Conservation (phyloP, 1,284 basidiomycete genomes). For the Sporisorium iseilematis-ciliati region DNA sequence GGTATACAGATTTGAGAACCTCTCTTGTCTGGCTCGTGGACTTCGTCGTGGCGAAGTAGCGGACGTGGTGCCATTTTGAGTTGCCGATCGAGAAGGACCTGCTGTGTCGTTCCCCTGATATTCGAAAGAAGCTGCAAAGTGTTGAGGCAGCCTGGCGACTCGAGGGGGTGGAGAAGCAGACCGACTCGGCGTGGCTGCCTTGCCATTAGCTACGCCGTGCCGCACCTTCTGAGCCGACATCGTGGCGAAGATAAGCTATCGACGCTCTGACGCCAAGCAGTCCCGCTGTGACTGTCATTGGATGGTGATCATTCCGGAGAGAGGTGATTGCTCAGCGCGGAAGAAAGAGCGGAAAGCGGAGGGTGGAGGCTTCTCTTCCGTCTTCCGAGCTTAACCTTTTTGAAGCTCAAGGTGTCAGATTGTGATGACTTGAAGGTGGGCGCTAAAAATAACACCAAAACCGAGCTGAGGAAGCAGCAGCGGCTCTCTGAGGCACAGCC, state of each 20-base stretch:
- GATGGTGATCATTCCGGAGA: background rate
- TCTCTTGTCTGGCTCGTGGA: conserved; percentile 10
- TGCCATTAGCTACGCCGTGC: background rate
- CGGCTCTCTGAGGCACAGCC: too few species aligned
- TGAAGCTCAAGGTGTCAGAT: conserved; percentile 10
- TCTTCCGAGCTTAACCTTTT: conserved; percentile 12
- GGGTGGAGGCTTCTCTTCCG: conserved; percentile 23
- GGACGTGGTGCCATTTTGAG: background rate
- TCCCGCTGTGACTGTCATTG: background rate
- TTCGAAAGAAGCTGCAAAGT: conserved; percentile 26
- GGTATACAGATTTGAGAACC: conserved; percentile 2
- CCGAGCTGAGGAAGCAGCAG: background rate
- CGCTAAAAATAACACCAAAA: background rate
- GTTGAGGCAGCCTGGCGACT: conserved; percentile 10
- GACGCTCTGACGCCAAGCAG: background rate
- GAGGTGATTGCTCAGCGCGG: too few species aligned
- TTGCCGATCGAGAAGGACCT: conserved; percentile 1
- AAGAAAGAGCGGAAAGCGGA: background rate
- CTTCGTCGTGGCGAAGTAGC: conserved; percentile 9
- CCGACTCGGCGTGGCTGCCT: background rate
- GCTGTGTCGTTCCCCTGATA: conserved; percentile 8
- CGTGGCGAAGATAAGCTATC: too few species aligned
- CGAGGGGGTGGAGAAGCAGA: conserved; percentile 4
- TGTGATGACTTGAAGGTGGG: too few species aligned
- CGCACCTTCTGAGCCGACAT: too few species aligned